Base-by-base conservation (phyloP, 1,284 basidiomycete genomes). In the Trichosporon faecale region DNA sequence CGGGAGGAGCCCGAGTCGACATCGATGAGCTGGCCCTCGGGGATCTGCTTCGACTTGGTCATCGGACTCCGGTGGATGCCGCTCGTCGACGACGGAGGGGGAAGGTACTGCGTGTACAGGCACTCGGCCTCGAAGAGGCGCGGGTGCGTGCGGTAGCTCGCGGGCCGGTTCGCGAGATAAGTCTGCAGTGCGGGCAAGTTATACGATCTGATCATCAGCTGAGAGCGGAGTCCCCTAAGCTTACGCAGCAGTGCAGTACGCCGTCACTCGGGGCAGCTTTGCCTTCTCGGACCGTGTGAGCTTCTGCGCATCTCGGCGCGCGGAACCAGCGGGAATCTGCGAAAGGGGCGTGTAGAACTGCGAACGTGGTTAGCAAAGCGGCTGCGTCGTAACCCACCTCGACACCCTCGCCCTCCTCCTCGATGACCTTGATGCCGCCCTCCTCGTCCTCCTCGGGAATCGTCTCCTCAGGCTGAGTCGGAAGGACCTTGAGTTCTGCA, bases 281-380 rank as follows among this genome's bases (percentile, higher is more conserved):
- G 95, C 94, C 40, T 95, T 94, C 78, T 95, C 95, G 82, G 92
- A 93, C 84, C 96, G 95, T 0, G 95, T 98, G 73, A 98, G 84
- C 70, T 88, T 89, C 71, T 94, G 84, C 0, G 95, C 95, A 86
- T 98, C 95, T 71, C 94, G 87, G 64, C 94, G 88, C 37, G 95
- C 95, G 46, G 93, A 94, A 2, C 95, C 95, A 64, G 94, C 94
- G 2, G 95, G 95, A 70, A 98, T 98, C 65, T 93, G 89, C 9
- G 91, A 91, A 69, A 96, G 89, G 83, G 94, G 93, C 73, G 93
- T 93, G 78, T 95, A 93, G 40, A 92, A 91, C 91, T 93, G 73
- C 57, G 23, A 16, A 31, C 31, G 57, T 61, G n/a, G 60, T 72
- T 46, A 72, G 71, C 44, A 5, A 40, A 16, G 44, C 7, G 12